Evolutionary conservation across 108 stramenopile species (phyloP).

Genomic region (Aurantiochytrium sp.): DNA sequence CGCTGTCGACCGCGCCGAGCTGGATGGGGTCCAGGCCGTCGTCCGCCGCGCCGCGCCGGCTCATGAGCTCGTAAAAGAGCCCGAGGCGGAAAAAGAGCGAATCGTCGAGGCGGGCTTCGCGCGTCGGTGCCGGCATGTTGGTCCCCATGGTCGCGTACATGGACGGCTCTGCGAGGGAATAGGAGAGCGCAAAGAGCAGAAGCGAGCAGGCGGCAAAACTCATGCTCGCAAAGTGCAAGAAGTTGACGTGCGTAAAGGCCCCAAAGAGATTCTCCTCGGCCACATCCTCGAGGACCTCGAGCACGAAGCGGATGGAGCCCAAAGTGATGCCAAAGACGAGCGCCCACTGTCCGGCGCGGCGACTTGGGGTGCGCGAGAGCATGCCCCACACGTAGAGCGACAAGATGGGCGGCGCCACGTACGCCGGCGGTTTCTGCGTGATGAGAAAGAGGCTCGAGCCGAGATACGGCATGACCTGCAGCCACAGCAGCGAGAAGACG

Average conservation of each 20-base stretch:
- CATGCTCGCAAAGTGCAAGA: neutral
- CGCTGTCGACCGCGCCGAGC: too few relatives aligned
- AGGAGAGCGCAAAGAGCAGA: neutral
- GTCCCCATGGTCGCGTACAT: neutral
- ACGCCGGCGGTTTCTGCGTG: neutral
- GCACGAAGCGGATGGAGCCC: neutral
- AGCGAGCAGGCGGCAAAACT: neutral
- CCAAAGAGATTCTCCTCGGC: neutral
- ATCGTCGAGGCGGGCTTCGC: neutral
- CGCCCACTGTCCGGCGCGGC: neutral
- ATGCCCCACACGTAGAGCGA: constrained; percentile 5
- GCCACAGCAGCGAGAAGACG: neutral
- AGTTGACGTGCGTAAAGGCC: neutral
- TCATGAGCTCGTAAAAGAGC: constrained; percentile 15
- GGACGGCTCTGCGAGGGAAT: neutral
- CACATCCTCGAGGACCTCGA: neutral
- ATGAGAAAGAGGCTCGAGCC: neutral
- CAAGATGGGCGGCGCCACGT: constrained; percentile 24
- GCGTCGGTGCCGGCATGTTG: neutral
- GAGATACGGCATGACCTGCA: neutral
- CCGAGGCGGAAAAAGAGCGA: neutral
- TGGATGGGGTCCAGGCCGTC: neutral
- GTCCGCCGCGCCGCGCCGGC: neutral
- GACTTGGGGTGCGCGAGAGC: neutral
- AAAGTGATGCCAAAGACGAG: neutral